Base-by-base conservation (phyloP, 139 green algal species). In the Picochlorum sp. region DNA sequence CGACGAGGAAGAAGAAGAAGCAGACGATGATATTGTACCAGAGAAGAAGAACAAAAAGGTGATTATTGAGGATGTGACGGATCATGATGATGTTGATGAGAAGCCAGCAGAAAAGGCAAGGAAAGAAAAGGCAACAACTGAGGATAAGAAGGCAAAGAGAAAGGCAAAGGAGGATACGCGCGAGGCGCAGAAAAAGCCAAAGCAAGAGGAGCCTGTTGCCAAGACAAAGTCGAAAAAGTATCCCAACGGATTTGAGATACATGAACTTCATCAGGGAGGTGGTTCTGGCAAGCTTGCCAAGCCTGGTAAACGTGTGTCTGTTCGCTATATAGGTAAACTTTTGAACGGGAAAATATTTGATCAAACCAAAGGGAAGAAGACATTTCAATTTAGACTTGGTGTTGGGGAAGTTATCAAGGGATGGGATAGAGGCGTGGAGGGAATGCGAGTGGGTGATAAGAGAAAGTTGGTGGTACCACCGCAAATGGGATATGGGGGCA, bases 381-480 rank as follows among this genome's bases (percentile, higher is more conserved):
- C 82, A 30, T 96, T 97, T 64, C 50, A 61, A 14, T 97, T 97
- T 79, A 78, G 90, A 15, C 71, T 96, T 11, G 90, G 90, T 74
- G 81, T 89, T 3, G 83, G 83, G 0, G 81, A 90, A 61, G 85
- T 92, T 14, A 90, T 94, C 64, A 90, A 90, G 64, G 88, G 85
- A 6, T 96, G 86, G 86, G 89, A 96, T 68, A 57, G 74, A 11
- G 89, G 86, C 32, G 79, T 96, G 41, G 82, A 77, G 63, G 84
- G 84, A 57, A 98, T 98, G 92, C 75, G 83, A 10, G 89, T 94
- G 51, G 92, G 92, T 23, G 90, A 98, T 76, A 90, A 90, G 67
- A 77, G 86, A 15, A 81, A 77, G 57, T 68, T 97, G 55, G 77
- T 75, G 2, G 77, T 93, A 15, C 87, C 87, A 4, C 69, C 87